Conservation (phyloP, 2,329 filamentous ascomycete genomes). For the Xylaria sp. region DNA sequence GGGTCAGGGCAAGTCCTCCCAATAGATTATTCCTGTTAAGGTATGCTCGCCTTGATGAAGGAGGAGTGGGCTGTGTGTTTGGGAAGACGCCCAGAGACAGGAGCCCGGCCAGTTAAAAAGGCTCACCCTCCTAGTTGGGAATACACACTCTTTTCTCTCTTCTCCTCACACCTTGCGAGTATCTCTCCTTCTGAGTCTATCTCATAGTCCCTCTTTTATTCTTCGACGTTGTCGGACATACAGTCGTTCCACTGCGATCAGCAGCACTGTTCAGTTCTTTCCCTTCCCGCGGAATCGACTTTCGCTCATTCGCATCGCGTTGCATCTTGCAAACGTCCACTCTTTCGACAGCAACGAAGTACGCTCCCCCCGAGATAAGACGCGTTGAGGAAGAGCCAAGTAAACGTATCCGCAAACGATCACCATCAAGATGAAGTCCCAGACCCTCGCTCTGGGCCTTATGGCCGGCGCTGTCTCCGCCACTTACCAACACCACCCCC, state of each 20-base stretch:
- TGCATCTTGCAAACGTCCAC: slow-evolving; percentile 36
- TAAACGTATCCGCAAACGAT: slow-evolving; percentile 7
- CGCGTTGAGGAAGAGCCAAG: slow-evolving; percentile 2
- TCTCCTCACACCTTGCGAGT: slow-evolving; percentile 32
- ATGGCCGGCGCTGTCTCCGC: slow-evolving; percentile 38
- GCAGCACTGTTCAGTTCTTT: slow-evolving; percentile 34
- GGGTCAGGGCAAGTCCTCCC: slow-evolving; percentile 25
- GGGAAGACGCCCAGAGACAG: slow-evolving; percentile 11
- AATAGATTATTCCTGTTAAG: slow-evolving; percentile 22
- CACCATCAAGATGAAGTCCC: slow-evolving; percentile 39
- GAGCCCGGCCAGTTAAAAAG: slow-evolving; percentile 30
- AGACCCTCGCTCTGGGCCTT: slow-evolving; percentile 38
- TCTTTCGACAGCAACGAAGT: slow-evolving; percentile 38
- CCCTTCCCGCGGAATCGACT: slow-evolving; percentile 39
- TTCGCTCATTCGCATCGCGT: slow-evolving; percentile 38
- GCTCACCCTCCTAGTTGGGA: slow-evolving; percentile 22
- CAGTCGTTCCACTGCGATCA: slow-evolving; percentile 34
- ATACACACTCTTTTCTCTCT: slow-evolving; percentile 29
- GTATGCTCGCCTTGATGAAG: slow-evolving; percentile 12
- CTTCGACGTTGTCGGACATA: slow-evolving; percentile 36
- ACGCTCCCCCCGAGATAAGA: slow-evolving; percentile 35
- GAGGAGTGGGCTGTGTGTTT: slow-evolving; percentile 17
- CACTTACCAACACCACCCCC: slow-evolving; percentile 36
- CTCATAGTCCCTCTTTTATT: slow-evolving; percentile 40
- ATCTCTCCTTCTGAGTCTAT: slow-evolving; percentile 37